phyloP scores from a whole-genome alignment of 768 basidiomycete genomes.

The Lyophyllum atratum region DNA sequence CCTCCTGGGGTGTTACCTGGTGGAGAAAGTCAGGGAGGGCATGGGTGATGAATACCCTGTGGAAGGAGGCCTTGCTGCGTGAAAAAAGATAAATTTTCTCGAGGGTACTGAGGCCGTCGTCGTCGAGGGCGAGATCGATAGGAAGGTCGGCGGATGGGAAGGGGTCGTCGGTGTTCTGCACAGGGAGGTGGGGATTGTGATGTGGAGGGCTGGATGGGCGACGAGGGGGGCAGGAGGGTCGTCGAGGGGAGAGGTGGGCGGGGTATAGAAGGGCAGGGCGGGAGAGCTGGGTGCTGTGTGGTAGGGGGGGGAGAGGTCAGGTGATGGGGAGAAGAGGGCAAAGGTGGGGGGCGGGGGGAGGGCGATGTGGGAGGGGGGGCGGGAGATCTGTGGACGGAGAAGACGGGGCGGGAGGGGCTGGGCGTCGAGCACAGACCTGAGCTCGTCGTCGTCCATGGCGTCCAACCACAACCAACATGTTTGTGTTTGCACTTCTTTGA shows the following conservation, averaged over 20 bases:
- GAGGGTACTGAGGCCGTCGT: constrained; percentile 79
- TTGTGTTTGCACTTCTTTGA: constrained; percentile 16
- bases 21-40: constrained; percentile 78
- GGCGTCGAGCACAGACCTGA: constrained; percentile 3
- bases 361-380: constrained; percentile 30
- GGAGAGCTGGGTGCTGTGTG: constrained; percentile 51
- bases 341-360: constrained; percentile 33
- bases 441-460: constrained; percentile 14
- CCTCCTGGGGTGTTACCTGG: constrained; percentile 81
- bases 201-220: constrained; percentile 22
- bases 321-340: constrained; percentile 34
- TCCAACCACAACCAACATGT: constrained; percentile 15
- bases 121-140: constrained; percentile 56
- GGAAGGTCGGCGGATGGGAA: constrained; percentile 38
- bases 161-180: constrained; percentile 32
- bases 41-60: constrained; percentile 81
- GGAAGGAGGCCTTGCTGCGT: constrained; percentile 64
- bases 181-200: constrained; percentile 26
- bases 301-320: constrained; percentile 40
- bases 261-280: constrained; percentile 35
- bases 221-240: constrained; percentile 24
- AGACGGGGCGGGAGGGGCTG: constrained; percentile 9
- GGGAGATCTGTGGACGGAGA: constrained; percentile 1
- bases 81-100: constrained; percentile 93
- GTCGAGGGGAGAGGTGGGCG: constrained; percentile 38